Evolutionary conservation across 2,329 filamentous ascomycete species (phyloP).

Genomic region (Remersonia thermophila): DNA sequence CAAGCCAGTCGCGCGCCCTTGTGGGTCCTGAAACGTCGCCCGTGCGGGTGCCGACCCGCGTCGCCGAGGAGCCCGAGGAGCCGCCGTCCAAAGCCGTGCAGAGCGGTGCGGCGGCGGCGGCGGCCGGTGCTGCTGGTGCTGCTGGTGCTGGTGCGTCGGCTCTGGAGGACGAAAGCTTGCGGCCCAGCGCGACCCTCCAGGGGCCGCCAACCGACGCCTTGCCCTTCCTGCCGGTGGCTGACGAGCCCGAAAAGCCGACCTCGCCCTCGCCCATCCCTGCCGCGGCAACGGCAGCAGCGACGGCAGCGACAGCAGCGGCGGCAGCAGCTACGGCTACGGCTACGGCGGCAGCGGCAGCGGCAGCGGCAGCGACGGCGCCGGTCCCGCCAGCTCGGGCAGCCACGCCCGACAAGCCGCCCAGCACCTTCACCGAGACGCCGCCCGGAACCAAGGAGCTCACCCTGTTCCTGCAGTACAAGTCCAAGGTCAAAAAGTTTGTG

Average conservation of each 20-base stretch:
- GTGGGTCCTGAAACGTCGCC: slow-evolving; percentile 45
- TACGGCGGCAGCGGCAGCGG: too few species aligned
- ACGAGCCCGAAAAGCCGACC: slow-evolving; percentile 11
- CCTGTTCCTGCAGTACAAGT: slow-evolving; percentile 90
- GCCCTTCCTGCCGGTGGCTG: slow-evolving; percentile 24
- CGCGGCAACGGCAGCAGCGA: too few species aligned
- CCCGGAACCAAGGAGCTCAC: slow-evolving; percentile 76
- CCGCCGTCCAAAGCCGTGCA: slow-evolving; percentile 17
- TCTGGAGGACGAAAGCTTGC: slow-evolving; percentile 45
- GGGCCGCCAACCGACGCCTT: slow-evolving; percentile 42
- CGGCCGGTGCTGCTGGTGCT: too few species aligned
- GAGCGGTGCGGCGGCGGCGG: too few species aligned
- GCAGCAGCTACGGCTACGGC: too few species aligned
- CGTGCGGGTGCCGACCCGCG: slow-evolving; percentile 43
- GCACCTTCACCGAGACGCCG: slow-evolving; percentile 51
- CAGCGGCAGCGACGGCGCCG: too few species aligned
- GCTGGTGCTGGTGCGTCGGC: too few species aligned
- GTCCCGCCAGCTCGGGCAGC: slow-evolving; percentile 4
- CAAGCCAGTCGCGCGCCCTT: slow-evolving; percentile 29
- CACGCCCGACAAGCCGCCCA: slow-evolving; percentile 36
- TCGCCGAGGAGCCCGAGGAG: slow-evolving; percentile 47
- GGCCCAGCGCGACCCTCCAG: slow-evolving; percentile 45
- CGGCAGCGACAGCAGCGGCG: slow-evolving; percentile 1
- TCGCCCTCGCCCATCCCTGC: slow-evolving; percentile 2
- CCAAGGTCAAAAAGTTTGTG: slow-evolving; percentile 92